These are phyloP conservation scores for Barnettozyma hawaiiensis DNA, from an alignment of 1,139 yeast genomes.

Conservation along the genomic window DNA sequence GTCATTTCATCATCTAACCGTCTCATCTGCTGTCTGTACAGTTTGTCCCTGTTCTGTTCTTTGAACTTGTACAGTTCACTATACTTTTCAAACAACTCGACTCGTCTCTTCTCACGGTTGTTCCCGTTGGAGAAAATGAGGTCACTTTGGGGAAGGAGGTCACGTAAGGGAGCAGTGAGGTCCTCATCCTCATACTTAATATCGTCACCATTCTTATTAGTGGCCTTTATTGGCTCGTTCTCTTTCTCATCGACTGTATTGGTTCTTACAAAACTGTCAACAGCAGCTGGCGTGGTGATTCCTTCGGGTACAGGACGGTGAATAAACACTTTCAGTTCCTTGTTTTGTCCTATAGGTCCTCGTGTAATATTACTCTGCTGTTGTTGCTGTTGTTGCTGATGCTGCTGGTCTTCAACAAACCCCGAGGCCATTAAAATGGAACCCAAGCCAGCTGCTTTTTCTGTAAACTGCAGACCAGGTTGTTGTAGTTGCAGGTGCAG, in stretches of 20 bases:
- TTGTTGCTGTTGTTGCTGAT: too few relatives aligned
- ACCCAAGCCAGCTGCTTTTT: background rate
- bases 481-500: background rate
- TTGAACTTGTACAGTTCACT: slow-evolving; percentile 16
- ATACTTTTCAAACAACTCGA: slow-evolving; percentile 21
- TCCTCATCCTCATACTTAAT: background rate
- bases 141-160: slow-evolving; percentile 9
- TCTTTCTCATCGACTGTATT: background rate
- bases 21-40: slow-evolving; percentile 9
- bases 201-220: background rate
- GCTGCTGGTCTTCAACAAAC: background rate
- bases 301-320: background rate
- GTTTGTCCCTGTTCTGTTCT: slow-evolving; percentile 12
- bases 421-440: background rate
- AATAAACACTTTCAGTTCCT: background rate
- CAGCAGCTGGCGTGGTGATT: background rate
- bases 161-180: background rate
- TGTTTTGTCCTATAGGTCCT: background rate
- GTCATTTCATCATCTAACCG: background rate
- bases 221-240: background rate
- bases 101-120: slow-evolving; percentile 24
- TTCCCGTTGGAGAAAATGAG: slow-evolving; percentile 26
- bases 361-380: too few relatives aligned
- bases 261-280: background rate
- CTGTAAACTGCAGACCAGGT: background rate